Evolutionary conservation across 768 basidiomycete genomes (phyloP), one percentile per base, ranked within the genome.

Genomic region (Mycena vitilis): DNA sequence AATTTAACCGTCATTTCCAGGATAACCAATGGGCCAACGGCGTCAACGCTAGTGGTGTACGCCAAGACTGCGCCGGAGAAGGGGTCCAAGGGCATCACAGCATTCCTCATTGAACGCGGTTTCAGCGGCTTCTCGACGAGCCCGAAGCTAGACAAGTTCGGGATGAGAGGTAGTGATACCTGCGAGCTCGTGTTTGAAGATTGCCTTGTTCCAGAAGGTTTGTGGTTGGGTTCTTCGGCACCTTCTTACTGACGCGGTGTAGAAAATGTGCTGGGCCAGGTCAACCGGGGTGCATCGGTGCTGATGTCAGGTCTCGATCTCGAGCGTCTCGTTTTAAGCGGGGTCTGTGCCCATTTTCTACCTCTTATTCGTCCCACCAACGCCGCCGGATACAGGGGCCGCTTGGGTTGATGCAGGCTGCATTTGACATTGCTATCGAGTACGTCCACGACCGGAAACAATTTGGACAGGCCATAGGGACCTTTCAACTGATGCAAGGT

Each of bases 401-500:
- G 12, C 84, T 98, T 42, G 96, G 96, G 92, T 85, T 97, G 64
- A 95, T 95, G 94, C 95, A 96, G 78, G 91, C 94, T 10, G 95
- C 96, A 6, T 95, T 97, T 74, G 95, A 98, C 77, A 84, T 91
- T 70, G 91, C 93, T 12, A 84, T 95, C 10, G 91, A 92, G 74
- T 98, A 98, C 76, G 87, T 95, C n/a, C 96, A 98, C 75, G 91
- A 96, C 63, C 87, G 96, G 70, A 89, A 95, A 78, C 96, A 98
- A 76, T 98, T 98, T 73, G 94, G 91, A 44, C 88, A 88, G 74
- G 89, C 91, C 12, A 86, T 98, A 49, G 96, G 93, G 23, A 92
- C 92, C 40, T 97, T 98, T 85, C 96, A 98, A 78, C 77, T 98
- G 64, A 98, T 98, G 94, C 96, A 98, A 87, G 96, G 95, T 89